Conservation (phyloP, 2,329 filamentous ascomycete species). For the Trichophyton simii region DNA sequence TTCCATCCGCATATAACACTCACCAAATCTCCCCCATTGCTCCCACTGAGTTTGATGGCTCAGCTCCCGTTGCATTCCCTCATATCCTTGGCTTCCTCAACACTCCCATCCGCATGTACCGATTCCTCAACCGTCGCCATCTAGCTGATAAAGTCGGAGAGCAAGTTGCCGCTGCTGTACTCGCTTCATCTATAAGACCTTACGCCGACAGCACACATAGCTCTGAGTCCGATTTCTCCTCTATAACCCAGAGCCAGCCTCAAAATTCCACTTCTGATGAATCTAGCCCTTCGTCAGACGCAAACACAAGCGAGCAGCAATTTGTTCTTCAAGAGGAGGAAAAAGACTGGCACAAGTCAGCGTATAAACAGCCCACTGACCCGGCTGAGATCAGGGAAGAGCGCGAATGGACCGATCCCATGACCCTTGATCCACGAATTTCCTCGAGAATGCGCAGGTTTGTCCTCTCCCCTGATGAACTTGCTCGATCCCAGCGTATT, state of each 20-base stretch:
- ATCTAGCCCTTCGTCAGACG: slow-evolving; percentile 29
- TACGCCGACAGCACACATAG: slow-evolving; percentile 22
- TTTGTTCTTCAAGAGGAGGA: slow-evolving; percentile 58
- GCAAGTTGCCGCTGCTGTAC: slow-evolving; percentile 73
- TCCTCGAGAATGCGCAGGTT: slow-evolving; percentile 69
- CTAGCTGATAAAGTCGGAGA: slow-evolving; percentile 82
- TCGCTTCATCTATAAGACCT: slow-evolving; percentile 37
- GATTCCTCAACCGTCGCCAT: slow-evolving; percentile 69
- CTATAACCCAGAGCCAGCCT: slow-evolving; percentile 11
- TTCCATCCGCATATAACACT: slow-evolving; percentile 56
- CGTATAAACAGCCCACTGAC: slow-evolving; percentile 43
- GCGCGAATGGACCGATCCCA: slow-evolving; percentile 60
- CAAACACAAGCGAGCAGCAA: slow-evolving; percentile 51
- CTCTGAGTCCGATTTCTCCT: slow-evolving; percentile 16
- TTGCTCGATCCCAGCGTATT: slow-evolving; percentile 52
- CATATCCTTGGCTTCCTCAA: slow-evolving; percentile 88
- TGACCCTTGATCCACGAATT: slow-evolving; percentile 67
- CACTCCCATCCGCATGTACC: slow-evolving; percentile 72
- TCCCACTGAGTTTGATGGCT: slow-evolving; percentile 61
- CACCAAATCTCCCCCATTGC: slow-evolving; percentile 52
- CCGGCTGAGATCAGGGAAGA: slow-evolving; percentile 42
- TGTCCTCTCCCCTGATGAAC: slow-evolving; percentile 55
- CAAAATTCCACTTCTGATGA: slow-evolving; percentile 15
- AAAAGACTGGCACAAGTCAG: slow-evolving; percentile 70
- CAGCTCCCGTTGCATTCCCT: slow-evolving; percentile 61